A percentile compares a stretch with the other conserved stretches of the same genome.
Evolutionary conservation across 768 basidiomycete genomes (phyloP).

Genomic region (Melanogaster broomeanus): DNA sequence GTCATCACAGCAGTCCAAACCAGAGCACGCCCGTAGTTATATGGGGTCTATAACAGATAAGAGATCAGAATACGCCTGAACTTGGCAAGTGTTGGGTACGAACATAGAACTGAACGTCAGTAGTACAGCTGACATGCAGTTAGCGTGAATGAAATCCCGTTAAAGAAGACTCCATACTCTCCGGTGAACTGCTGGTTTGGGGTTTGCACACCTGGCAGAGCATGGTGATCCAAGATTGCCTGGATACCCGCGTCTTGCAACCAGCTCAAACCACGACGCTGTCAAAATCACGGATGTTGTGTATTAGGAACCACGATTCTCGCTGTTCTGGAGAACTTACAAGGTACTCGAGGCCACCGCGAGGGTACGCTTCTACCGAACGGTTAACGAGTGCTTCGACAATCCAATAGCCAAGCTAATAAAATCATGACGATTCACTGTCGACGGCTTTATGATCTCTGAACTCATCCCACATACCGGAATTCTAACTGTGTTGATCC

Average conservation of each 20-base stretch:
- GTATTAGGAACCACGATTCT: not conserved
- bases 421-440: not conserved
- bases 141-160: not conserved
- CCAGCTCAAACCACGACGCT: slow-evolving; percentile 66
- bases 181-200: slow-evolving; percentile 69
- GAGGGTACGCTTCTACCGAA: slow-evolving; percentile 59
- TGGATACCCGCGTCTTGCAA: slow-evolving; percentile 63
- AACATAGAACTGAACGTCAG: slow-evolving; percentile 74
- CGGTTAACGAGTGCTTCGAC: slow-evolving; percentile 71
- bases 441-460: not conserved
- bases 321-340: slow-evolving; percentile 38
- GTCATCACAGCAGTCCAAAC: slow-evolving; percentile 86
- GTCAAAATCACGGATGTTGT: not conserved
- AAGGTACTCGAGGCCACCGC: slow-evolving; percentile 66
- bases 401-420: slow-evolving; percentile 81
- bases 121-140: slow-evolving; percentile 54
- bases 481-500: slow-evolving; percentile 79
- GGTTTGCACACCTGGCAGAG: slow-evolving; percentile 68
- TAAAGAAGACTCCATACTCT: slow-evolving; percentile 39
- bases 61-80: not conserved
- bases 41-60: slow-evolving; percentile 47
- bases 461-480: slow-evolving; percentile 48
- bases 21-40: slow-evolving; percentile 77
- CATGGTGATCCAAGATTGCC: slow-evolving; percentile 71
- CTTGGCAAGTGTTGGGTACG: slow-evolving; percentile 16